Base-by-base conservation (phyloP, 2,329 filamentous ascomycete species). In the Pyricularia sp. region DNA sequence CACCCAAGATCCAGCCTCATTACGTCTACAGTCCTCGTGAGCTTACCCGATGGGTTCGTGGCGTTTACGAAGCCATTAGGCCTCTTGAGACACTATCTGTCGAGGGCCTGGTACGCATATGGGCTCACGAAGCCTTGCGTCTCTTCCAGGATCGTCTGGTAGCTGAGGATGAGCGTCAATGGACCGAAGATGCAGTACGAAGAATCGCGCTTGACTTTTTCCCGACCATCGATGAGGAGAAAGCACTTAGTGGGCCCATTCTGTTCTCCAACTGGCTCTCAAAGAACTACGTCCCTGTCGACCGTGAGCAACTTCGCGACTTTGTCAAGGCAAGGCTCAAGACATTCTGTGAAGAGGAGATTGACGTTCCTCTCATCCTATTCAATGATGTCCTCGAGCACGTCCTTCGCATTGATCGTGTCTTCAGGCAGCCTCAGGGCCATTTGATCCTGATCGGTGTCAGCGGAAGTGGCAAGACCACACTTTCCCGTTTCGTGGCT, bases 21-120 rank as follows among this genome's bases (percentile, higher is more conserved):
- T 99, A 99, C 74, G 93, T 99, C 60, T 99, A 99, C 84, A 97
- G 93, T 75, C 94, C 94, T 73, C 91, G 94, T 88, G 94, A 99
- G 75, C 82, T 99, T 71, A 99, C 96, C 13, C 85, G 94, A 74
- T 99, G 94, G 94, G 93, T 96, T 33, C 90, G 96, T 69, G 94
- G 96, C 78, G 84, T 99, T 24, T 99, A 99, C 71, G 94, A 99
- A 76, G 93, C 94, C 0, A 96, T 99, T 69, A 86, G 90, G 67
- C 94, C 96, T 13, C 83, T 99, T 13, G 94, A 99, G 76, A 89
- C 83, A 12, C 81, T 99, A 26, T 86, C 91, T 0, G 79, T 97
- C 2, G 96, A 99, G 77, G 94, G 94, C 0, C 82, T 99, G 62
- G 88, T 99, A 57, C 88, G 94, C 53, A 97, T 99, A 68, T 99